Evolutionary conservation across 2,329 filamentous ascomycete genomes (phyloP).

Genomic region (Diplodia intermedia): DNA sequence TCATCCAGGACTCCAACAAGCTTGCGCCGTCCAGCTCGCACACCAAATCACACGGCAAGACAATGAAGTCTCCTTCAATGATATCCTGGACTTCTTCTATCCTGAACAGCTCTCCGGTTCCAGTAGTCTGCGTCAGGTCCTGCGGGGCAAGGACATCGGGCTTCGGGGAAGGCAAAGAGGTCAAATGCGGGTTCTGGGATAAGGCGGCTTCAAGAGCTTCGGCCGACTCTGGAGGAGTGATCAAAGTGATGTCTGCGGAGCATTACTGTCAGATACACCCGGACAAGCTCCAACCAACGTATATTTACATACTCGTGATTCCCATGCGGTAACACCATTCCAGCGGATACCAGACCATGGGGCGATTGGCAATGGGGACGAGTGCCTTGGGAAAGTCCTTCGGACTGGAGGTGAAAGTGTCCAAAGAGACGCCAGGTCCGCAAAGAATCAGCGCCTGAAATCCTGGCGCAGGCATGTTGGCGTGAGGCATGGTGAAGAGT

Average conservation of each 20-base stretch:
- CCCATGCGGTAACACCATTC: slow-evolving; percentile 85
- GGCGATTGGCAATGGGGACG: slow-evolving; percentile 80
- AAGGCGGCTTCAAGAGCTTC: slow-evolving; percentile 72
- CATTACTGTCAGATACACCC: slow-evolving; percentile 29
- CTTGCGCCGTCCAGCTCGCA: slow-evolving; percentile 86
- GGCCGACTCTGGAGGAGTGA: slow-evolving; percentile 64
- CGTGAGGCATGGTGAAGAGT: slow-evolving; percentile 70
- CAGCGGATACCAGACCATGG: slow-evolving; percentile 89
- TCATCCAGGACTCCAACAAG: slow-evolving; percentile 91
- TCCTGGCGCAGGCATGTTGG: slow-evolving; percentile 74
- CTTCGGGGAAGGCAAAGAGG: slow-evolving; percentile 73
- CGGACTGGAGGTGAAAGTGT: slow-evolving; percentile 81
- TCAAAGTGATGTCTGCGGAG: slow-evolving; percentile 60
- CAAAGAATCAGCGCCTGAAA: slow-evolving; percentile 85
- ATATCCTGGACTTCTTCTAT: slow-evolving; percentile 80
- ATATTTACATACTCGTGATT: slow-evolving; percentile 66
- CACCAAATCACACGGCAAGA: slow-evolving; percentile 91
- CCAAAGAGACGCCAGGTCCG: slow-evolving; percentile 80
- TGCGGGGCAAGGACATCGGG: slow-evolving; percentile 78
- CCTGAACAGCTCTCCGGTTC: slow-evolving; percentile 86
- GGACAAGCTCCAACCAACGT: not conserved
- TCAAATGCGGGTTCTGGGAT: slow-evolving; percentile 79
- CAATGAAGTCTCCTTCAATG: slow-evolving; percentile 84
- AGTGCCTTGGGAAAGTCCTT: slow-evolving; percentile 83
- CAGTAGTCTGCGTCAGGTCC: slow-evolving; percentile 80